Percentiles rank a stretch among this genome's conserved stretches.
phyloP scores from a whole-genome alignment of 1,284 basidiomycete genomes.

The Athelia psychrophila region DNA sequence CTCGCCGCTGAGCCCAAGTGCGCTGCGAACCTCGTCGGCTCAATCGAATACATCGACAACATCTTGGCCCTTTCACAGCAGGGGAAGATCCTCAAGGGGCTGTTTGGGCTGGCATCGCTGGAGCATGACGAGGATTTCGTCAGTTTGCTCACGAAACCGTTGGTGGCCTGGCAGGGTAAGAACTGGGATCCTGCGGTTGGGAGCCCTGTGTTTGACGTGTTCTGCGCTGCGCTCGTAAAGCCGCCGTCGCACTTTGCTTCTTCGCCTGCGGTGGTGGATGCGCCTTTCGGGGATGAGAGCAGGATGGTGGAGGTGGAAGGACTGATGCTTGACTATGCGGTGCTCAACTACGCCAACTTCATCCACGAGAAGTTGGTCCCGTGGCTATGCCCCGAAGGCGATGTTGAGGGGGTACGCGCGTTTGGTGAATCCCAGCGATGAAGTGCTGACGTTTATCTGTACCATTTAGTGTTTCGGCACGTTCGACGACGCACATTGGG shows the following conservation, averaged over 20 bases:
- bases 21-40: constrained; percentile 63
- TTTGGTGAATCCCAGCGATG: too few species aligned
- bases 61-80: constrained; percentile 48
- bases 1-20: constrained; percentile 72
- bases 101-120: constrained; percentile 73
- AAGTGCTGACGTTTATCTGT: background rate
- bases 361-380: constrained; percentile 70
- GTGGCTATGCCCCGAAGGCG: constrained; percentile 49
- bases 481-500: constrained; percentile 66
- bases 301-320: constrained; percentile 43
- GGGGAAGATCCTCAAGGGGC: constrained; percentile 48
- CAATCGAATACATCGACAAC: constrained; percentile 62
- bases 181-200: constrained; percentile 78
- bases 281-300: constrained; percentile 42
- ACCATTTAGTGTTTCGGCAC: constrained; percentile 80
- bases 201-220: constrained; percentile 63
- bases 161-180: constrained; percentile 58
- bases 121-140: constrained; percentile 79
- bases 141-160: constrained; percentile 52
- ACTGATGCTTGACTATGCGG: constrained; percentile 49
- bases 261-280: constrained; percentile 12
- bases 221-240: constrained; percentile 63
- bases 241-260: constrained; percentile 31
- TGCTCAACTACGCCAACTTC: constrained; percentile 77
- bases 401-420: constrained; percentile 56